Percentiles rank a stretch among this genome's conserved stretches.
Conservation (phyloP, 2,329 filamentous ascomycete species). For the Trichoderma atroviride region DNA sequence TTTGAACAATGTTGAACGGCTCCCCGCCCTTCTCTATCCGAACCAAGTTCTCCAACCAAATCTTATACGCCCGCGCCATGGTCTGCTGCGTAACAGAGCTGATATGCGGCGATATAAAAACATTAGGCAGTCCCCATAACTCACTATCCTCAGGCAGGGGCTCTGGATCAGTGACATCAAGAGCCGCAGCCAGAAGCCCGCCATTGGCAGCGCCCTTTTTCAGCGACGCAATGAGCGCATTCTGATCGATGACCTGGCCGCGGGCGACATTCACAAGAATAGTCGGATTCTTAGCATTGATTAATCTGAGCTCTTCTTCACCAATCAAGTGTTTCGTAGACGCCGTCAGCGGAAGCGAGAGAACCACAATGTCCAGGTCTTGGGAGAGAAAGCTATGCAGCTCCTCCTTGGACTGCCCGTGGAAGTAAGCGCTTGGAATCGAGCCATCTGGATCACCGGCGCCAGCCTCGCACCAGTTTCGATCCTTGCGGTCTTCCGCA, state of each 20-base stretch:
- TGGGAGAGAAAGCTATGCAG: slow-evolving; percentile 3
- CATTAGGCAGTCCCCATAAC: slow-evolving; percentile 12
- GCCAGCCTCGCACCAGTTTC: slow-evolving; percentile 8
- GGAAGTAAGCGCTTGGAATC: slow-evolving; percentile 8
- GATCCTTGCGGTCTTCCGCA: slow-evolving; percentile 13
- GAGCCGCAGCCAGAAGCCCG: not conserved
- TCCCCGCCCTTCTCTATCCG: not conserved
- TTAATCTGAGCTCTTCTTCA: not conserved
- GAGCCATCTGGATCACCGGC: slow-evolving; percentile 6
- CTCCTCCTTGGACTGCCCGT: not conserved
- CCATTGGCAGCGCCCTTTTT: not conserved
- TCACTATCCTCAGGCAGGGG: slow-evolving; percentile 13
- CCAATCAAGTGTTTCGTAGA: slow-evolving; percentile 8
- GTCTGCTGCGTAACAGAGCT: slow-evolving; percentile 4
- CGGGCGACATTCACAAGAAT: slow-evolving; percentile 3
- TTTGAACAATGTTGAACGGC: not conserved
- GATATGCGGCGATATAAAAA: slow-evolving; percentile 9
- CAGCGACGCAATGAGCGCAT: not conserved
- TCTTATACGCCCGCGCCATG: not conserved
- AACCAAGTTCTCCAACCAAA: slow-evolving; percentile 1
- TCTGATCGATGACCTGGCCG: not conserved
- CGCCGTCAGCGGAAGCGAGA: not conserved
- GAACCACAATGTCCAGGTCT: not conserved
- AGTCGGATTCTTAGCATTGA: not conserved
- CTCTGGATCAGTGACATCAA: slow-evolving; percentile 15